These are phyloP conservation scores for Thinopyrum elongatum DNA, from an alignment of 176 grass and related monocot species.

Conservation along the genomic window DNA sequence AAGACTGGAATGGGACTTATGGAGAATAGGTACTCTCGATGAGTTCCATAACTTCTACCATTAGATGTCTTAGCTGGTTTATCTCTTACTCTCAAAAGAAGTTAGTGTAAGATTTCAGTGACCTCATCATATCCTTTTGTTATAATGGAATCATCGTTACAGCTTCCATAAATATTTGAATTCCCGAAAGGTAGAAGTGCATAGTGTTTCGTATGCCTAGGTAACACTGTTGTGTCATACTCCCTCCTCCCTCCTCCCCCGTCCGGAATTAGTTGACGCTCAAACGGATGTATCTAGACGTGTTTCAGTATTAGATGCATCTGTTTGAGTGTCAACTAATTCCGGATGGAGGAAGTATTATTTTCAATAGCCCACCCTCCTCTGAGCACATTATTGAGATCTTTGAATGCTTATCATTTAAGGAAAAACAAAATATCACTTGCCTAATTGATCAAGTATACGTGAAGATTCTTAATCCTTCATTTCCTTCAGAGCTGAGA, in stretches of 20 bases:
- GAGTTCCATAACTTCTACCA: not conserved
- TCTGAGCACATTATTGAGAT: not conserved
- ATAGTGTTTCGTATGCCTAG: conserved; percentile 8
- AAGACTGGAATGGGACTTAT: conserved; percentile 93
- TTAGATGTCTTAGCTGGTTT: not conserved
- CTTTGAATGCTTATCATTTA: not conserved
- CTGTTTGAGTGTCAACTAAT: too few relatives aligned
- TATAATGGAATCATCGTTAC: not conserved
- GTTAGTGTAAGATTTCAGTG: not conserved
- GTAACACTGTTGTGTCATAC: not conserved
- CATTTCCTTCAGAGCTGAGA: conserved; percentile 72
- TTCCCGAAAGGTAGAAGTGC: conserved; percentile 1
- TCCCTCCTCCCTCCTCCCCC: not conserved
- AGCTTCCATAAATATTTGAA: not conserved
- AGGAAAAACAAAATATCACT: not conserved
- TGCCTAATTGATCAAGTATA: conserved; percentile 10
- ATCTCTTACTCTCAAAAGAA: not conserved
- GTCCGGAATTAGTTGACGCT: too few relatives aligned
- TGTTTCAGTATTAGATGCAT: too few relatives aligned
- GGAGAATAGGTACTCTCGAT: conserved; percentile 60
- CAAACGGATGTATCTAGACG: too few relatives aligned
- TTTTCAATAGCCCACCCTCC: not conserved
- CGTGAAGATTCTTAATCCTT: not conserved
- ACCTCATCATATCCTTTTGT: not conserved
- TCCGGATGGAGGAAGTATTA: not conserved